Percentiles rank a stretch among this genome's conserved stretches.
Conservation (phyloP, 768 basidiomycete genomes). For the Suillus ampliporus region DNA sequence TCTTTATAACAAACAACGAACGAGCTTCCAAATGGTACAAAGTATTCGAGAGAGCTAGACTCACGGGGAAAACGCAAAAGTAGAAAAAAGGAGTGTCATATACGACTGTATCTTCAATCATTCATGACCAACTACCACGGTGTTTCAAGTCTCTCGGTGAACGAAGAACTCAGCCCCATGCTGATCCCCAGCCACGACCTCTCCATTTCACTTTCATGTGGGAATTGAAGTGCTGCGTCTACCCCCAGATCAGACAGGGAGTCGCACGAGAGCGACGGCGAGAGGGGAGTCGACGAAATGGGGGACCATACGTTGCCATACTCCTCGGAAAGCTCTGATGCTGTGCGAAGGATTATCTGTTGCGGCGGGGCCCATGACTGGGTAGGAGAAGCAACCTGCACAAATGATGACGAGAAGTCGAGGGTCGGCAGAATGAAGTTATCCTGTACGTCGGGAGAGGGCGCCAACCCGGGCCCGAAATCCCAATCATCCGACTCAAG, state of each 20-base stretch:
- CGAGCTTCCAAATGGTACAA: not conserved
- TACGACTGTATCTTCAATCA: not conserved
- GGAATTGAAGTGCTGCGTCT: constrained; percentile 1
- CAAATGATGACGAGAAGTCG: constrained; percentile 65
- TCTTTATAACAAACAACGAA: not conserved
- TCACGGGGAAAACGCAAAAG: not conserved
- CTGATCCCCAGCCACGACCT: constrained; percentile 27
- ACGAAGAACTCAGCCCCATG: constrained; percentile 25
- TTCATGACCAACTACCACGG: not conserved
- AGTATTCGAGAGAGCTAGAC: not conserved
- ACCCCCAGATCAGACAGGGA: constrained; percentile 2
- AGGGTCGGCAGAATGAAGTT: constrained; percentile 81
- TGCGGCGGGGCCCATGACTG: constrained; percentile 10
- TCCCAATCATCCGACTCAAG: constrained; percentile 8
- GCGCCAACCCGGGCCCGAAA: constrained; percentile 19
- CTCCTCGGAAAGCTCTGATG: constrained; percentile 28
- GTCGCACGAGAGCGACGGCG: constrained; percentile 3
- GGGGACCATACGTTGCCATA: constrained; percentile 4
- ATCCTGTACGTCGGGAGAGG: constrained; percentile 54
- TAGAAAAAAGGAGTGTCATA: not conserved
- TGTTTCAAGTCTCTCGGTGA: constrained; percentile 7
- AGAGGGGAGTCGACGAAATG: constrained; percentile 1
- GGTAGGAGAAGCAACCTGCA: constrained; percentile 11
- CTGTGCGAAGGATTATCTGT: constrained; percentile 27
- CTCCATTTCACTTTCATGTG: constrained; percentile 1